These are phyloP conservation scores for Oemleria cerasiformis DNA, from an alignment of 306 rosid species.

Conservation along the genomic window DNA sequence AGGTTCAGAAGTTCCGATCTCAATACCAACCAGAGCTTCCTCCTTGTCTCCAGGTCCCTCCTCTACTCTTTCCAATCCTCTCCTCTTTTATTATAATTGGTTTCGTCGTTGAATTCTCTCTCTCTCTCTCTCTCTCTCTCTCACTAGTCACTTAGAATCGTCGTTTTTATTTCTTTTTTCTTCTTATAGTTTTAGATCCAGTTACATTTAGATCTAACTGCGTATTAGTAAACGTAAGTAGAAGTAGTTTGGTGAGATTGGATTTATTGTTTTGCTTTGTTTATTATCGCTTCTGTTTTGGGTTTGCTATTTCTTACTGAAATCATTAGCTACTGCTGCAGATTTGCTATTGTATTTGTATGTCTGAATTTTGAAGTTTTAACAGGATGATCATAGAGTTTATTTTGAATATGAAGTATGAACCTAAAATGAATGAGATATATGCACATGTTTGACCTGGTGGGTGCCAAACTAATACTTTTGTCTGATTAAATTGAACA, in stretches of 20 bases:
- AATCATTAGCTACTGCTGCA: background rate
- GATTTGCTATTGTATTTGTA: background rate
- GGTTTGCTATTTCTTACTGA: background rate
- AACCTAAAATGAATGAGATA: too few relatives aligned
- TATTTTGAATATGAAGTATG: background rate
- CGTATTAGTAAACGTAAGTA: too few relatives aligned
- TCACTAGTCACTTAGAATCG: too few relatives aligned
- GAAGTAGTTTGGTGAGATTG: background rate
- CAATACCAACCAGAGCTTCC: constrained; percentile 75
- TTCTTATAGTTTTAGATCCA: background rate
- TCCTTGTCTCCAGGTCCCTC: constrained; percentile 71
- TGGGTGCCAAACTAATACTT: background rate
- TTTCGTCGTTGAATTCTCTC: background rate
- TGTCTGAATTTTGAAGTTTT: background rate
- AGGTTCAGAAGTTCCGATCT: constrained; percentile 71
- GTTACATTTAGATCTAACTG: background rate
- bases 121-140: background rate
- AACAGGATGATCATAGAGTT: background rate
- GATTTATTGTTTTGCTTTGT: background rate
- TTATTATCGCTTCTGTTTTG: background rate
- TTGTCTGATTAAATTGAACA: too few relatives aligned
- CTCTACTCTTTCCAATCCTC: background rate
- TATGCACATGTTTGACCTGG: background rate
- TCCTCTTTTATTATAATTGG: background rate
- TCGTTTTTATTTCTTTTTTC: background rate